These are phyloP conservation scores for Globisporangium irregulare DNA, from an alignment of 352 stramenopile species.

Conservation along the genomic window DNA sequence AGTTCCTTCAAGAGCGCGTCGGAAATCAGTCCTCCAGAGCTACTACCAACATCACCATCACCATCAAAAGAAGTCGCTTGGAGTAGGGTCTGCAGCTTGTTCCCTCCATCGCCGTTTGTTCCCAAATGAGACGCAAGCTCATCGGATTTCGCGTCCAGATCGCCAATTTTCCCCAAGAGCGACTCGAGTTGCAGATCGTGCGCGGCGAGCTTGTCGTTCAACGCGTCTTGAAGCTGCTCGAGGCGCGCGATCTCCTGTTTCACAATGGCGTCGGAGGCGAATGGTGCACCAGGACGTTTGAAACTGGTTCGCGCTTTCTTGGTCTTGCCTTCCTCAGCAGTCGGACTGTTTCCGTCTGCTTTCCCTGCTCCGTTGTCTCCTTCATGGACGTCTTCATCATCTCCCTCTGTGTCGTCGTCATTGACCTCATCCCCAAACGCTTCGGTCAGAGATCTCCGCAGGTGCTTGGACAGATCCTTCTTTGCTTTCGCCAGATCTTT, in stretches of 20 bases:
- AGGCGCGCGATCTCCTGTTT: constrained; percentile 43
- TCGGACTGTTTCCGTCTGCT: neutral
- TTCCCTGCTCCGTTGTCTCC: constrained; percentile 1
- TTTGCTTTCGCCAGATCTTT: constrained; percentile 49
- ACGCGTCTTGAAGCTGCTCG: constrained; percentile 30
- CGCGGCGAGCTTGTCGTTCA: constrained; percentile 31
- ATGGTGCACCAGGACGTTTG: constrained; percentile 29
- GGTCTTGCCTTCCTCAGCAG: neutral
- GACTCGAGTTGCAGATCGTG: constrained; percentile 38
- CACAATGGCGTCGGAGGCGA: constrained; percentile 39
- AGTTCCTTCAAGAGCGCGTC: constrained; percentile 43
- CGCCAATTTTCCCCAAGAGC: constrained; percentile 30
- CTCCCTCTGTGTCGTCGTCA: constrained; percentile 24
- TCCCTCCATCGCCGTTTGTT: neutral
- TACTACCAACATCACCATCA: constrained; percentile 10
- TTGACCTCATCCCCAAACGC: constrained; percentile 35
- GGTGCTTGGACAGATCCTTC: constrained; percentile 39
- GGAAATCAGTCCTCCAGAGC: neutral
- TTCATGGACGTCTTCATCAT: constrained; percentile 26
- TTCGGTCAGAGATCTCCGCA: constrained; percentile 40
- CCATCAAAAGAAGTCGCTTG: neutral
- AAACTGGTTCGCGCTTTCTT: neutral
- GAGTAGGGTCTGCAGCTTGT: neutral
- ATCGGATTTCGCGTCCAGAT: constrained; percentile 26
- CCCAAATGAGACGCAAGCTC: constrained; percentile 5